Percentiles rank a stretch among this genome's conserved stretches.
Conservation (phyloP, 140 eudicot genomes). For the Oenanthe javanica region DNA sequence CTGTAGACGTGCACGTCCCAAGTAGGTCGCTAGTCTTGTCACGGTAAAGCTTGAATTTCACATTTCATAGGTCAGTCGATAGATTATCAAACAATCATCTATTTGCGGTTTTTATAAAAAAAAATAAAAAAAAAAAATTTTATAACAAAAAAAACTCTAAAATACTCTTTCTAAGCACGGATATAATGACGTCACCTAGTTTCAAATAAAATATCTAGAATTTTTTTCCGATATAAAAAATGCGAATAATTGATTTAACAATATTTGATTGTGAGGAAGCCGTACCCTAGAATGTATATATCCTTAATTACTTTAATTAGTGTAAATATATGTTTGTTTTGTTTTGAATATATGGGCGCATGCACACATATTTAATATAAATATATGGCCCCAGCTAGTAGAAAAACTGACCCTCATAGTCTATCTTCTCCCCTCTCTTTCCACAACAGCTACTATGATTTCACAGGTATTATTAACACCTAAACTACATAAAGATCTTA, state of each 20-base stretch:
- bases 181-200: no score
- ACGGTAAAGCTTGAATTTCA: not conserved
- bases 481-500: not conserved
- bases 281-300: not conserved
- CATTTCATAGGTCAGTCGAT: not conserved
- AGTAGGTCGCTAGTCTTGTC: slow-evolving; percentile 7
- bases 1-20: not conserved
- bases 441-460: not conserved
- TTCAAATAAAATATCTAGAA: no score
- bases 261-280: no score
- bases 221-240: no score
- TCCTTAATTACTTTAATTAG: not conserved
- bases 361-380: slow-evolving; percentile 4
- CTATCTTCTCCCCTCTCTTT: not conserved
- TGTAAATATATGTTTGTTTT: not conserved
- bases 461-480: not conserved
- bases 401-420: slow-evolving; percentile 11
- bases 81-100: no score
- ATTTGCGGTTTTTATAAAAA: no score
- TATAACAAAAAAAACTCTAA: no score
- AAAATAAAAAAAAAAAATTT: no score
- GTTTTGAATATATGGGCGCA: not conserved
- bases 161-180: no score
- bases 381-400: slow-evolving; percentile 20
- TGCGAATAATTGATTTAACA: no score